Base-by-base conservation (phyloP, 441 rosid species). In the Hura crepitans region DNA sequence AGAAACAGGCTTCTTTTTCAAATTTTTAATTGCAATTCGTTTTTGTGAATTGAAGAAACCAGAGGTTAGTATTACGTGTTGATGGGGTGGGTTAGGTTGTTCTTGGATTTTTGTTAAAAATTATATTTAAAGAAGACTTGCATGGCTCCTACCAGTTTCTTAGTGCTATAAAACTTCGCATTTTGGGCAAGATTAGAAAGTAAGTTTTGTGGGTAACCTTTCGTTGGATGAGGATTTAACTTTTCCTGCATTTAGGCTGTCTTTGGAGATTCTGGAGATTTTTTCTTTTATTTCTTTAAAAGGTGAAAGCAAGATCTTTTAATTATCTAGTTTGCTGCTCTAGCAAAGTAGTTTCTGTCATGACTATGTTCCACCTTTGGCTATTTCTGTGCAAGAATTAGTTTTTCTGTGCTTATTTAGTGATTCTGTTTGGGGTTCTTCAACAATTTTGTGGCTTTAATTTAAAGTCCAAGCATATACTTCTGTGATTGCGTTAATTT, bases 401-500 rank as follows among this genome's bases (percentile, higher is more conserved):
- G 43, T 28, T 62, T 13, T 47, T 39, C 10, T 58, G 33, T 42
- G 8, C 3, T 18, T 18, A 10, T 64, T 25, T 61, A 45, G 33
- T 66, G 28, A 27, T 55, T 66, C 37, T 27, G 10, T 71, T 42
- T 25, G 37, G 47, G 50, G 27, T 64, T 42, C 35, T 35, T 35
- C 43, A 22, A 23, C 12, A 22, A 45, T 55, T 46, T 35, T 39
- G 28, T 49, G 53, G 61, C 42, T 59, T 55, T 66, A 39, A 15
- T 46, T 55, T 18, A 15, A 6, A 46, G 66, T 15, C 35, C 28
- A 43, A 54, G 63, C 9, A 17, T 74, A 25, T 43, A 35, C 6
- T 63, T 23, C 30, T 6, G 53, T 25, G 51, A 46, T 37, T 45
- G 30, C 42, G 35, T 69, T 18, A 67, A 58, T 14, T 65, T 68